Evolutionary conservation across 352 stramenopile genomes (phyloP).

Genomic region (Phytopythium delawarense): DNA sequence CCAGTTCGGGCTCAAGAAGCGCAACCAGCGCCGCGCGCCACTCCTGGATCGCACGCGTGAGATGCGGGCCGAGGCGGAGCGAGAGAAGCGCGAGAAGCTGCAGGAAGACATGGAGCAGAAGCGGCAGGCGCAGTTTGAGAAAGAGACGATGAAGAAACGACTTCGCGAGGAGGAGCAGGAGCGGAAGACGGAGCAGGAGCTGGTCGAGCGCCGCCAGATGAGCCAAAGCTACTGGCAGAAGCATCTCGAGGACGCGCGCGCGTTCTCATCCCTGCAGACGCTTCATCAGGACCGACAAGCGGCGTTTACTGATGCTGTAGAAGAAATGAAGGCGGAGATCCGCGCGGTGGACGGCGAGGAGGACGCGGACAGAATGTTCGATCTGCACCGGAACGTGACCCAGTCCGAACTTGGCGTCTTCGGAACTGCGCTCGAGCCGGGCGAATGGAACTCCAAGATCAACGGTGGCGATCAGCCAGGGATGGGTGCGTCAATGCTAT

Average conservation of each 20-base stretch:
- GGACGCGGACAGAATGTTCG: slow-evolving; percentile 12
- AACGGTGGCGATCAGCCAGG: slow-evolving; percentile 36
- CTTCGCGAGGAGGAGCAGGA: slow-evolving; percentile 11
- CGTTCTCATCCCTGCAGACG: slow-evolving; percentile 45
- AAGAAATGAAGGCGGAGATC: slow-evolving; percentile 36
- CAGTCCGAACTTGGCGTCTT: slow-evolving; percentile 54
- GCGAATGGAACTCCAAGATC: slow-evolving; percentile 53
- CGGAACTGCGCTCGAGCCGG: slow-evolving; percentile 34
- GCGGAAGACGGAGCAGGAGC: slow-evolving; percentile 18
- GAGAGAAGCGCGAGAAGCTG: slow-evolving; percentile 17
- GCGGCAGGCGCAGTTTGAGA: slow-evolving; percentile 23
- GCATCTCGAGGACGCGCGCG: slow-evolving; percentile 41
- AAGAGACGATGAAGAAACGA: slow-evolving; percentile 23
- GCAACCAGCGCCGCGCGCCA: slow-evolving; percentile 38
- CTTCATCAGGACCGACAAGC: slow-evolving; percentile 16
- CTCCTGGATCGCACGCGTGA: slow-evolving; percentile 34
- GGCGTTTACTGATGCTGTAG: slow-evolving; percentile 23
- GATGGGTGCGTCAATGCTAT: slow-evolving; percentile 32
- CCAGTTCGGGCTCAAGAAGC: slow-evolving; percentile 36
- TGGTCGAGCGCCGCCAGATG: slow-evolving; percentile 34
- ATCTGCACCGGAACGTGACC: slow-evolving; percentile 23
- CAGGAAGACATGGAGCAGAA: slow-evolving; percentile 29
- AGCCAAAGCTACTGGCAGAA: slow-evolving; percentile 74
- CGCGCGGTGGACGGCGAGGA: slow-evolving; percentile 25
- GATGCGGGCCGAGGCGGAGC: slow-evolving; percentile 41